These are phyloP conservation scores for Trichoderma gamsii DNA, from an alignment of 495 filamentous ascomycete species.

Conservation along the genomic window DNA sequence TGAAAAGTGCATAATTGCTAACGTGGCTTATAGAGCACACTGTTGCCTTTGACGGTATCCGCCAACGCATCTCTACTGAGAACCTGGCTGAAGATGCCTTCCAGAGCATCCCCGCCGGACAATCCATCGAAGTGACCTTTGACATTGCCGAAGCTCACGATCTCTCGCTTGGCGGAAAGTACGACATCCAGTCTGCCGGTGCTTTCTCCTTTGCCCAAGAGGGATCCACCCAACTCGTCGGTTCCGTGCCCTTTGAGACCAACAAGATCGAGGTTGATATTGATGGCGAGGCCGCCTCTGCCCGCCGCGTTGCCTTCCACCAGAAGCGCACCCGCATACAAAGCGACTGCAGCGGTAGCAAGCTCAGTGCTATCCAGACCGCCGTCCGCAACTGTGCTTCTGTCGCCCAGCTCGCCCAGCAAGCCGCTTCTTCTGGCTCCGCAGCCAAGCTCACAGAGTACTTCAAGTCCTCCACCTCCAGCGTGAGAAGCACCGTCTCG, in stretches of 20 bases:
- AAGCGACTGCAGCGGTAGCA: constrained; percentile 44
- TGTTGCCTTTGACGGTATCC: constrained; percentile 54
- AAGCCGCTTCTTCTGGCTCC: constrained; percentile 44
- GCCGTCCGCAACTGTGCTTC: constrained; percentile 46
- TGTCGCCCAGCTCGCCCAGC: constrained; percentile 48
- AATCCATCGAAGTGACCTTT: constrained; percentile 50
- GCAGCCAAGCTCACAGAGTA: constrained; percentile 51
- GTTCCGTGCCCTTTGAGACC: constrained; percentile 38
- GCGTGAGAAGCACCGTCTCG: constrained; percentile 44
- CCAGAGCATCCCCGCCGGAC: constrained; percentile 50
- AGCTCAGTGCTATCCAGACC: constrained; percentile 34
- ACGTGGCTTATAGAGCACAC: constrained; percentile 32
- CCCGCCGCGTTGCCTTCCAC: constrained; percentile 39
- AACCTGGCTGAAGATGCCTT: constrained; percentile 48
- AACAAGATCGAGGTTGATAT: constrained; percentile 45
- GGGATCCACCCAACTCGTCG: constrained; percentile 41
- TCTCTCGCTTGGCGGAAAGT: constrained; percentile 44
- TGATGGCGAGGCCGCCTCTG: constrained; percentile 45
- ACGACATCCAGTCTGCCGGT: constrained; percentile 41
- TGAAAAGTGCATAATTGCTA: neutral
- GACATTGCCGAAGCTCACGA: constrained; percentile 54
- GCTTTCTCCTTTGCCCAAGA: constrained; percentile 46
- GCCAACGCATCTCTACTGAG: constrained; percentile 39
- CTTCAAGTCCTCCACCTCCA: constrained; percentile 51
- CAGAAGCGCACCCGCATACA: constrained; percentile 45